Evolutionary conservation across 1,284 basidiomycete species (phyloP), one percentile per base, ranked within the genome.

Genomic region (Xanthoconium separans): DNA sequence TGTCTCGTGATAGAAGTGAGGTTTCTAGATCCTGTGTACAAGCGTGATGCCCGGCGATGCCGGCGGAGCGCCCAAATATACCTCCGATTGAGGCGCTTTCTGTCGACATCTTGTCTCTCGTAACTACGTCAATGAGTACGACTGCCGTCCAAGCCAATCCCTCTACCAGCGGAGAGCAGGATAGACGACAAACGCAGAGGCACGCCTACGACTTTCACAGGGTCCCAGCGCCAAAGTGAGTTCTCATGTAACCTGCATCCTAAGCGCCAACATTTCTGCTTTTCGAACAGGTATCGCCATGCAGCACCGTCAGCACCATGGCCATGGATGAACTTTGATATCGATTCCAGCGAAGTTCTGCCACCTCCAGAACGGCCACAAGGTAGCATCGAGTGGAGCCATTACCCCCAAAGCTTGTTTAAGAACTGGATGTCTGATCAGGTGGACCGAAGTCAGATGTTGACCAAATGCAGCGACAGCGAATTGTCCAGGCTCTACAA

Each of bases 371-470:
- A 41, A n/a, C 47, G n/a, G 29, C 24, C 27, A 4, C 22, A 33
- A 7, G 15, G 22, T 3, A 33, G 44, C 34, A 18, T 43, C 13
- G 34, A 54, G 39, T 73, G 69, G 70, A 36, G 6, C 1, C 50
- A 48, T 1, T 82, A 81, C 53, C 80, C 81, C 11, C 73, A 78
- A 52, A 74, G 70, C 12, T 65, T 70, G 4, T 82, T 79, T 56
- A 71, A 70, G 20, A 82, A 81, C 58, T 81, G 81, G 81, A 79
- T 77, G 2, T 51, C 41, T 10, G 59, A 58, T 1, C 79, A 80
- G 60, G 73, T 80, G 27, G 44, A 57, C 42, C 69, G 71, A 47
- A 79, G 79, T 55, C 69, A 66, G 40, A 65, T 78, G 51, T 57
- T 76, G 24, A 49, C 58, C 7, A 61, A 60, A 22, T 64, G 63